Evolutionary conservation across 1,284 basidiomycete species (phyloP), one percentile per base, ranked within the genome.

Genomic region (Vanrija humicola): DNA sequence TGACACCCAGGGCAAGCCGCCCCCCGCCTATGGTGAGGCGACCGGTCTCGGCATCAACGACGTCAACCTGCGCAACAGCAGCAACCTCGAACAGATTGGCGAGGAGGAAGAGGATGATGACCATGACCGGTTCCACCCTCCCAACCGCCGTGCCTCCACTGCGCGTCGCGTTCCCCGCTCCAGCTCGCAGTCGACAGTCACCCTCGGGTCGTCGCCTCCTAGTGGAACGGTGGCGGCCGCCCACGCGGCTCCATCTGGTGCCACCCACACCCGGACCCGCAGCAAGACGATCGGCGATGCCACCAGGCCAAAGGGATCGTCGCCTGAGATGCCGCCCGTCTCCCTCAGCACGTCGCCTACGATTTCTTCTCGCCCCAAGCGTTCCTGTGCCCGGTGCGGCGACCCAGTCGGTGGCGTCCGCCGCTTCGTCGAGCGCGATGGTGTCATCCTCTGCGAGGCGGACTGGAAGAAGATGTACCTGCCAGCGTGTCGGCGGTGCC

Each of bases 391-490:
- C 45, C 82, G 83, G 60, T 93, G 90, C 72, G 75, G 80, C 54
- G 82, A 80, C 68, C 76, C 66, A 55, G 87, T 93, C 52, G 85
- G 86, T 40, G 87, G 90, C 63, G 43, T 63, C 6, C 86, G 86
- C 58, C 80, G 86, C 62, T 93, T 88, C 69, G 89, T 92, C 64
- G 83, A 77, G 57, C 59, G 82, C 21, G 88, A 86, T 50, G 84
- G 80, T 15, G 82, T 87, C 25, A 78, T 83, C 38, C 76, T 94
- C 59, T 94, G 90, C 73, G 91, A 91, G 69, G 77, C 76, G 63
- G 92, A 90, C 73, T 94, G 90, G 90, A 93, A 93, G 80, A 86
- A 88, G 68, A 87, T 93, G 85, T 94, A 94, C 79, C 75, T 94
- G 62, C 90, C 90, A 54, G 90, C 65, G 0, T 93, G 90, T 70